A percentile compares a stretch with the other conserved stretches of the same genome.
phyloP scores from a whole-genome alignment of 352 stramenopile genomes.

The Phytophthora rubi region DNA sequence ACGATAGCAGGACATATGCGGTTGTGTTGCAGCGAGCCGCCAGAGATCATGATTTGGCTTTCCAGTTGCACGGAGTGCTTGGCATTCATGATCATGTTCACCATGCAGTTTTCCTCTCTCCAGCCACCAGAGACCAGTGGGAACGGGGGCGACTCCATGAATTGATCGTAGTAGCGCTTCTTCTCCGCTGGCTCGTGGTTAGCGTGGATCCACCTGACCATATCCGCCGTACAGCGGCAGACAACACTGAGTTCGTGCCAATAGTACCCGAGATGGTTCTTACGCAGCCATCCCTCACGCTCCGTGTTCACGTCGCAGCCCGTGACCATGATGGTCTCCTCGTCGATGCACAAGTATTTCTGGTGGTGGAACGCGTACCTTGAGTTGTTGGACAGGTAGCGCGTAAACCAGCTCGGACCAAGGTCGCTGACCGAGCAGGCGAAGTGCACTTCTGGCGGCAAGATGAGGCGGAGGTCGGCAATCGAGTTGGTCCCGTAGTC shows the following conservation, averaged over 20 bases:
- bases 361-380: conserved; percentile 87
- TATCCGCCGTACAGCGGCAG: conserved; percentile 50
- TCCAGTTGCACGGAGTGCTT: conserved; percentile 72
- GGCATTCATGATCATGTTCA: conserved; percentile 81
- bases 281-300: conserved; percentile 66
- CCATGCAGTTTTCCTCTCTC: conserved; percentile 82
- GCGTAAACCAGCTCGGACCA: conserved; percentile 52
- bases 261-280: conserved; percentile 73
- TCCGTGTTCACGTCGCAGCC: conserved; percentile 81
- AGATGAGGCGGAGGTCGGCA: conserved; percentile 47
- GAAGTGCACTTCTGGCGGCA: conserved; percentile 59
- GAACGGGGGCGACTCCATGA: conserved; percentile 65
- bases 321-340: conserved; percentile 70
- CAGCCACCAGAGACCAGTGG: conserved; percentile 75
- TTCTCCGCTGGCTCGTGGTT: conserved; percentile 56
- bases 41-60: conserved; percentile 86
- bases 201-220: conserved; percentile 63
- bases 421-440: conserved; percentile 73
- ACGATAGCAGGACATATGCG: conserved; percentile 73
- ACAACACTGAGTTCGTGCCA: conserved; percentile 83
- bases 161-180: conserved; percentile 63
- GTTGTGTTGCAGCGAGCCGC: conserved; percentile 75
- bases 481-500: conserved; percentile 79
- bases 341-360: conserved; percentile 81
- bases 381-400: conserved; percentile 76